Evolutionary conservation across 2,329 filamentous ascomycete species (phyloP), one percentile per base, ranked within the genome.

Genomic region (Boeremia exigua): DNA sequence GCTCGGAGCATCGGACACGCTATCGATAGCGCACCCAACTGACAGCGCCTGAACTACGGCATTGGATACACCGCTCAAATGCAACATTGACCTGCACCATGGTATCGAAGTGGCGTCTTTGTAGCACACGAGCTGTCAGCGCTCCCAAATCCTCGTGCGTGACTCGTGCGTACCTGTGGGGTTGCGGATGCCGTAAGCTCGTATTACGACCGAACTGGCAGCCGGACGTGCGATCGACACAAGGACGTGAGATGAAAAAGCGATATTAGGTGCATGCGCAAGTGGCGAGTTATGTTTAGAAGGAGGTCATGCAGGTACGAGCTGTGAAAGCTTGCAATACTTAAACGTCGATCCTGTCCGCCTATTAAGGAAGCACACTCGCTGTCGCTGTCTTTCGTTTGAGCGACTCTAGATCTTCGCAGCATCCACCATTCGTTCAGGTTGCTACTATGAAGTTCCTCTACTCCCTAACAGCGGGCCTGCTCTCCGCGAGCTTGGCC

Each of bases 361-460:
- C 15, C 5, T 47, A 42, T 11, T 40, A 23, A 14, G 27, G 11
- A 46, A n/a, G 17, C 27, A 51, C 47, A 19, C 14, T 56, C 37
- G 30, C 27, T 47, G 42, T 50, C 47, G 19, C 47, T 34, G 25
- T 19, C 42, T 12, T 46, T 51, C 47, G 23, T 42, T 45, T 46
- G 36, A 37, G 40, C 27, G 43, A 44, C 42, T 47, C 7, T 28
- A 34, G 9, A 23, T 33, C 25, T 19, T 14, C 2, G 30, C 27
- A 37, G 19, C 37, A 33, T 11, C 12, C 36, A 6, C 25, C 42
- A n/a, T 6, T 15, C 17, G 32, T 19, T 38, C 15, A 7, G n/a
- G 7, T 40, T 8, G n/a, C n/a, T 28, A 23, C 14, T 12, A 68
- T 69, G 66, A 67, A 58, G 59, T 57, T 66, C 17, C 29, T 69